Evolutionary conservation across 192 early-diverging fungal species (phyloP).

Genomic region (Coemansia sp.): DNA sequence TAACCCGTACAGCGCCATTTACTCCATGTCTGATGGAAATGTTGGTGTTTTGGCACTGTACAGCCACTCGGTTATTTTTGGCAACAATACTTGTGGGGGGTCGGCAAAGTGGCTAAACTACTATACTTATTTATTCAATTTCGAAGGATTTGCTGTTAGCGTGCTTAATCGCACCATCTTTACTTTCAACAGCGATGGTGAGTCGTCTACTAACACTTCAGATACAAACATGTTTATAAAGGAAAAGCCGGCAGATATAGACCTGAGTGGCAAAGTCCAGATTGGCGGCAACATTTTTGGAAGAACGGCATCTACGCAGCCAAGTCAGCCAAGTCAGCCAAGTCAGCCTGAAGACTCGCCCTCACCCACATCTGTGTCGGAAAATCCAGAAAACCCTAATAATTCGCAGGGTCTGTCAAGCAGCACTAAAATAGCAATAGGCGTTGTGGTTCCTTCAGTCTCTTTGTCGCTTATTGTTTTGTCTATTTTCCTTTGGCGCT

Average conservation of each 20-base stretch:
- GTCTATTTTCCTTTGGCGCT: too few species aligned
- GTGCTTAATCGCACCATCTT: too few species aligned
- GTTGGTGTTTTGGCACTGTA: not conserved
- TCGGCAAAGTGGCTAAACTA: not conserved
- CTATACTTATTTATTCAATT: slow-evolving; percentile 4
- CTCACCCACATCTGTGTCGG: too few species aligned
- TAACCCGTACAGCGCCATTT: slow-evolving; percentile 1
- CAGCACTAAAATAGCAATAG: too few species aligned
- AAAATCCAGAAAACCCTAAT: too few species aligned
- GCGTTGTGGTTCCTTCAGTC: too few species aligned
- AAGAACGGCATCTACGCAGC: not conserved
- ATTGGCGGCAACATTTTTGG: not conserved
- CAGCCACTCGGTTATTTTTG: slow-evolving; percentile 6
- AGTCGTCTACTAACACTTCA: not conserved
- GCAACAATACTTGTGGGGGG: not conserved
- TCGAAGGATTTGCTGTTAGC: not conserved
- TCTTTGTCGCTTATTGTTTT: too few species aligned
- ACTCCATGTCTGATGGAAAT: not conserved
- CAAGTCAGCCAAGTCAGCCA: not conserved
- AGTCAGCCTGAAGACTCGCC: too few species aligned
- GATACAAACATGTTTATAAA: not conserved
- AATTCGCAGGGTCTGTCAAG: too few species aligned
- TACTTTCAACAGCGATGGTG: not conserved
- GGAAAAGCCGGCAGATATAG: not conserved
- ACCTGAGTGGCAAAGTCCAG: not conserved